Evolutionary conservation across 2,329 filamentous ascomycete genomes (phyloP).

Genomic region (Myriangium duriaei): DNA sequence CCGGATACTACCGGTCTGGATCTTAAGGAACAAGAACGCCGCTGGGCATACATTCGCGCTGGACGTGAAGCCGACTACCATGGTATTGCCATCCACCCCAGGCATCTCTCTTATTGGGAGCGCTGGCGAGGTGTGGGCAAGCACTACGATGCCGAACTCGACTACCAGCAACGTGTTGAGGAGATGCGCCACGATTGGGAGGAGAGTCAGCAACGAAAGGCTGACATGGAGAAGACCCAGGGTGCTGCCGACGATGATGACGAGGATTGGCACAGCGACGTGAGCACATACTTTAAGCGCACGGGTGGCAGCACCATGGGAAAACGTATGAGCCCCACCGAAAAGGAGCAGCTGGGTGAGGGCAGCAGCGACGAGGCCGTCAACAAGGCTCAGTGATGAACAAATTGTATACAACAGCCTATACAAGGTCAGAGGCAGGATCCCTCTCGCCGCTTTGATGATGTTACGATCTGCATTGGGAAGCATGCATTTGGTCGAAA

Average conservation of each 20-base stretch:
- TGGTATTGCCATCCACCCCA: constrained; percentile 80
- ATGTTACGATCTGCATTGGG: too few species aligned
- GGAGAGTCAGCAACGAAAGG: constrained; percentile 42
- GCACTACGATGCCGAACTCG: constrained; percentile 67
- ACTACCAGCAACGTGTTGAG: constrained; percentile 72
- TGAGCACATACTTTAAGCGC: constrained; percentile 42
- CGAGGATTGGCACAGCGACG: constrained; percentile 36
- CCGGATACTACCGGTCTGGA: constrained; percentile 96
- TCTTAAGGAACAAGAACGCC: constrained; percentile 90
- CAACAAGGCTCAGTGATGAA: not conserved
- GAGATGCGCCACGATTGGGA: constrained; percentile 56
- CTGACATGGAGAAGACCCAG: constrained; percentile 35
- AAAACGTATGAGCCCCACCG: too few species aligned
- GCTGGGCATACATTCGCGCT: constrained; percentile 75
- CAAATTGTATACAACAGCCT: too few species aligned
- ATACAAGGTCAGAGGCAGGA: too few species aligned
- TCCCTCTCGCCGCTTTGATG: too few species aligned
- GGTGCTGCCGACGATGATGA: constrained; percentile 27
- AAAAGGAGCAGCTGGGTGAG: not conserved
- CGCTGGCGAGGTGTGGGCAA: constrained; percentile 65
- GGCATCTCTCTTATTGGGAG: constrained; percentile 83
- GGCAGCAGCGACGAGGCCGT: not conserved
- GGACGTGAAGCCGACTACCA: constrained; percentile 76
- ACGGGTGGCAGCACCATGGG: constrained; percentile 22
- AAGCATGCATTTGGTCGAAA: too few species aligned